Evolutionary conservation across 2,329 filamentous ascomycete species (phyloP).

Genomic region (Aspergillus quadricinctus): DNA sequence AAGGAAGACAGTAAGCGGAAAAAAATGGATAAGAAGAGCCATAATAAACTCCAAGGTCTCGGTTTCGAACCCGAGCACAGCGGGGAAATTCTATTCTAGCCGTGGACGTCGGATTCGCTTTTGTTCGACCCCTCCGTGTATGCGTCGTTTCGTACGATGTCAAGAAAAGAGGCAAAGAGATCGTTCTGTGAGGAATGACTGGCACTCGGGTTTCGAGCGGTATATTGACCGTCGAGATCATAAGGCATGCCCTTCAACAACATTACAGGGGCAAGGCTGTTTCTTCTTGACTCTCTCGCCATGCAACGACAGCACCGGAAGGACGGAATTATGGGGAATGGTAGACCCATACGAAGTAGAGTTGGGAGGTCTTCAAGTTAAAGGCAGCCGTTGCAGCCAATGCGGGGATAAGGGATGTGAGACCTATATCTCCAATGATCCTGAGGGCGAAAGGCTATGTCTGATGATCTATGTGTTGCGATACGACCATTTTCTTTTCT

Average conservation of each 20-base stretch:
- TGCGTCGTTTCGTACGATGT: neutral
- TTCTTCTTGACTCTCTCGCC: neutral
- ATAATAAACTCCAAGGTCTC: conserved; percentile 67
- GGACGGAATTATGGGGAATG: neutral
- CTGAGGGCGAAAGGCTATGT: conserved; percentile 8
- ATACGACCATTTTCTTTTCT: neutral
- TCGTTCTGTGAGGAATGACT: neutral
- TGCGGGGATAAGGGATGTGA: neutral
- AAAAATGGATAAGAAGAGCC: conserved; percentile 65
- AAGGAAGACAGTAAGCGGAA: conserved; percentile 66
- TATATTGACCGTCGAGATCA: neutral
- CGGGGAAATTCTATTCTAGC: conserved; percentile 67
- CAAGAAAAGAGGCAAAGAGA: neutral
- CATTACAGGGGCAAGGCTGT: neutral
- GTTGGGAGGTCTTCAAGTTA: neutral
- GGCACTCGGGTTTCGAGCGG: neutral
- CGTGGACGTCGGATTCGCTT: neutral
- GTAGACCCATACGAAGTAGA: neutral
- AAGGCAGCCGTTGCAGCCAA: neutral
- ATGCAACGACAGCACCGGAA: neutral
- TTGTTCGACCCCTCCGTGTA: conserved; percentile 1
- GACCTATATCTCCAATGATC: neutral
- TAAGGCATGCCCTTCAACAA: neutral
- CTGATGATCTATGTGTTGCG: conserved; percentile 17
- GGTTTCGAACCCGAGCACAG: conserved; percentile 86